These are phyloP conservation scores for Phtheirospermum japonicum DNA, from an alignment of 257 asterid species.

Conservation along the genomic window DNA sequence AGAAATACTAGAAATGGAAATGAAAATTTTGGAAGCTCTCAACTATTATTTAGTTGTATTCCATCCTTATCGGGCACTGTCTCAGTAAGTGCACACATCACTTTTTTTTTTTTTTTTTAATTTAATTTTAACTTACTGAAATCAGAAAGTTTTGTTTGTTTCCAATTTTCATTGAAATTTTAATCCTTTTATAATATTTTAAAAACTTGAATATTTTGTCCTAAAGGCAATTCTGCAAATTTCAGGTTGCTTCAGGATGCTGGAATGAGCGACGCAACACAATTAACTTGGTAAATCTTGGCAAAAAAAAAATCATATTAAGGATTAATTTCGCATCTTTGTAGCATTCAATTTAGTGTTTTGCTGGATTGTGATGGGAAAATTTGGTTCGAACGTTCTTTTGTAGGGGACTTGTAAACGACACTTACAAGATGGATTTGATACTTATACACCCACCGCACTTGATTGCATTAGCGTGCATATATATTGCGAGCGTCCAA, in stretches of 20 bases:
- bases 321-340: background rate
- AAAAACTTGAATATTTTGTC: conserved; percentile 13
- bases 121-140: background rate
- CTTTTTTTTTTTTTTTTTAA: too few relatives aligned
- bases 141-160: too few relatives aligned
- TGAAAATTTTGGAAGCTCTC: conserved; percentile 94
- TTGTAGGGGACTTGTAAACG: conserved; percentile 87
- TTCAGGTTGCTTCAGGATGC: conserved; percentile 91
- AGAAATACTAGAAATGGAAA: conserved; percentile 96
- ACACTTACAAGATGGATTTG: conserved; percentile 94
- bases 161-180: conserved; percentile 5
- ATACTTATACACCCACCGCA: conserved; percentile 89
- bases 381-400: conserved; percentile 16
- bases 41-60: conserved; percentile 83
- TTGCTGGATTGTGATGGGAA: conserved; percentile 11
- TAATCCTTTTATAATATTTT: too few relatives aligned
- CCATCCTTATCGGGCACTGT: conserved; percentile 82
- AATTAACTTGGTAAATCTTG: conserved; percentile 63
- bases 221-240: conserved; percentile 19
- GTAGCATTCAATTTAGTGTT: background rate
- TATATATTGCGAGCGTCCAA: conserved; percentile 81
- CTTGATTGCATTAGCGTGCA: conserved; percentile 82
- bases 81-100: conserved; percentile 56
- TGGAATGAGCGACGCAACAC: conserved; percentile 82
- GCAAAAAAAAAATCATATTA: too few relatives aligned